These are phyloP conservation scores for Fusarium tupiense DNA, from an alignment of 2,329 filamentous ascomycete species.

Conservation along the genomic window DNA sequence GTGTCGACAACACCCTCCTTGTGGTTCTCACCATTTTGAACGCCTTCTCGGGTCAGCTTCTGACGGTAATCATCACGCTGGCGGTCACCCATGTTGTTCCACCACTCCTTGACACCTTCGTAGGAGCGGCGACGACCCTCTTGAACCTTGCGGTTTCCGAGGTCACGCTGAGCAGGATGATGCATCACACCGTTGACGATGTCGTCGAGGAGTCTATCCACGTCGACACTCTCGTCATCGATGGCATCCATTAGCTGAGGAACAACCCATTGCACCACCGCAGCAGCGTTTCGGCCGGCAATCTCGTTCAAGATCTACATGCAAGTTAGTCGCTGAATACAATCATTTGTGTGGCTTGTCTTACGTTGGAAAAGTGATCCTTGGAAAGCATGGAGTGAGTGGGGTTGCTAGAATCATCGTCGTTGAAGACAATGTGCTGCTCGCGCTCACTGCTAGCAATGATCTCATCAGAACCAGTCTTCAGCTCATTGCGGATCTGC, in stretches of 20 bases:
- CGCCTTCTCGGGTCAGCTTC: conserved; percentile 82
- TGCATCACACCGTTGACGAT: conserved; percentile 88
- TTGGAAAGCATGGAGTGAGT: conserved; percentile 97
- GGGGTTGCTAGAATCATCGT: conserved; percentile 80
- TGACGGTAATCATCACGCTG: conserved; percentile 74
- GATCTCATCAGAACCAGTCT: conserved; percentile 85
- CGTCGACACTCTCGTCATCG: conserved; percentile 78
- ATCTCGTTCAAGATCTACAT: conserved; percentile 81
- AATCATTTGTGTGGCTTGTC: conserved; percentile 28
- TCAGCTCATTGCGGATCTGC: conserved; percentile 87
- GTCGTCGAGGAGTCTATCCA: conserved; percentile 75
- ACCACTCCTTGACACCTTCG: conserved; percentile 83
- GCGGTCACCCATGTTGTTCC: conserved; percentile 71
- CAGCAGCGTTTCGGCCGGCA: conserved; percentile 82
- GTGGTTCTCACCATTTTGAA: conserved; percentile 82
- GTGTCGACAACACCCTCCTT: conserved; percentile 85
- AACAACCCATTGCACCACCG: conserved; percentile 84
- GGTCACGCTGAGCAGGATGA: conserved; percentile 81
- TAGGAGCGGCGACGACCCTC: conserved; percentile 85
- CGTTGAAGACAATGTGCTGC: conserved; percentile 86
- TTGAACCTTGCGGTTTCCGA: conserved; percentile 73
- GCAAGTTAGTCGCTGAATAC: background rate
- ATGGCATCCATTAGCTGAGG: conserved; percentile 89
- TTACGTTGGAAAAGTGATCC: conserved; percentile 89
- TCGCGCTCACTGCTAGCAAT: conserved; percentile 85